Evolutionary conservation across 768 basidiomycete species (phyloP), one percentile per base, ranked within the genome.

Genomic region (Termitomyces sp.): DNA sequence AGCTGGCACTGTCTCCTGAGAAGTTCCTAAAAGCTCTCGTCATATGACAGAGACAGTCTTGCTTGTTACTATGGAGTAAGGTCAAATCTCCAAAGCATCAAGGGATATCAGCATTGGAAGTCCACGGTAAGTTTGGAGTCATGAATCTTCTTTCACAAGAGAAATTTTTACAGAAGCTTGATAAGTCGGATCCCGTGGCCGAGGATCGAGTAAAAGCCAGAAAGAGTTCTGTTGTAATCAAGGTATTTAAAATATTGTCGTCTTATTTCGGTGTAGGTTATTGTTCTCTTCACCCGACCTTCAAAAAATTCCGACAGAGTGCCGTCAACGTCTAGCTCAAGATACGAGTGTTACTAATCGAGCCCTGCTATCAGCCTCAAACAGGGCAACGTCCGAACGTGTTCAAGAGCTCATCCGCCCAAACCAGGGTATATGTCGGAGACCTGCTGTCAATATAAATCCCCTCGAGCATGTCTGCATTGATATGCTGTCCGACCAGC

Each of bases 401-500:
- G n/a, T 27, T 29, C 29, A 18, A 43, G 31, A 32, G 15, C n/a
- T 22, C 18, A 11, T 23, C 10, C 31, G 13, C 9, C 46, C 38
- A 47, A 48, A 48, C 29, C 18, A 38, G 48, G 52, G 40, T 54
- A 25, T 52, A 46, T 41, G 40, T 39, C 46, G 54, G 40, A 22
- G 39, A 43, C 39, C 53, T n/a, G n/a, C n/a, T n/a, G n/a, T n/a
- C 50, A 41, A 31, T 47, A 33, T 39, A 32, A 36, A 36, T 45
- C 23, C 10, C 23, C 31, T 56, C 55, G 44, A 33, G 43, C 27
- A 42, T 40, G 49, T 50, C 29, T 44, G 25, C 27, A 23, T 20
- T 15, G 32, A 11, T 32, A 50, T 40, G 36, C 41, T 22, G 31
- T 55, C 62, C 60, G 62, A 61, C 58, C 36, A 56, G 35, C 57